A percentile compares a stretch with the other conserved stretches of the same genome.
Evolutionary conservation across 179 eudicot species (phyloP).

Genomic region (Actinidia arguta): DNA sequence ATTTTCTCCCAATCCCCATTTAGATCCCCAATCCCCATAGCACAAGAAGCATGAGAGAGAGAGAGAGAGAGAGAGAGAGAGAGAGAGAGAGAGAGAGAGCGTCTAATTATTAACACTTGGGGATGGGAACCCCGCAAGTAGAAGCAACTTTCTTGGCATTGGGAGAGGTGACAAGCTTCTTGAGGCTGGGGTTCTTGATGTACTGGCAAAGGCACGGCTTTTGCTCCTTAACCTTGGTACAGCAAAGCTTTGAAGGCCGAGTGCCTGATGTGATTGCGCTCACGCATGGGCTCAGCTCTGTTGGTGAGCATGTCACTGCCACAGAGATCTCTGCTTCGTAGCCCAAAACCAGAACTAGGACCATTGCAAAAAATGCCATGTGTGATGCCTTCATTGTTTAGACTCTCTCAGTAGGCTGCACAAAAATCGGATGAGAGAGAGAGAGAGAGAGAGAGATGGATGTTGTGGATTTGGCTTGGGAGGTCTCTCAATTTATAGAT

Average conservation of each 20-base stretch:
- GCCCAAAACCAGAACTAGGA: constrained; percentile 20
- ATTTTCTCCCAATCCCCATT: too few relatives aligned
- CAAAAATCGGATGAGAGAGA: not conserved
- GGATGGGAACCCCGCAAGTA: constrained; percentile 35
- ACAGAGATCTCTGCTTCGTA: not conserved
- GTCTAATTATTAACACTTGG: constrained; percentile 29
- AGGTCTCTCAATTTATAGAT: constrained; percentile 1
- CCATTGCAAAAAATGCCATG: not conserved
- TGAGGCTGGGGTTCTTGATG: constrained; percentile 33
- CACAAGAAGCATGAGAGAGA: too few relatives aligned
- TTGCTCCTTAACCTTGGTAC: constrained; percentile 35
- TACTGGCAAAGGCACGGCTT: constrained; percentile 44
- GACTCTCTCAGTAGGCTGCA: not conserved
- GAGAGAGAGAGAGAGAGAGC: too few relatives aligned
- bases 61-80: too few relatives aligned
- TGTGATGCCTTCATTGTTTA: constrained; percentile 2
- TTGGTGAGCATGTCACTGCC: constrained; percentile 41
- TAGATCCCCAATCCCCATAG: too few relatives aligned
- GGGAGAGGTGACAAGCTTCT: constrained; percentile 28
- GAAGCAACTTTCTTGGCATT: constrained; percentile 34
- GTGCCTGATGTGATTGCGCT: constrained; percentile 27
- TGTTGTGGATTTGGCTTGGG: not conserved
- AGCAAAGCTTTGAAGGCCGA: constrained; percentile 35
- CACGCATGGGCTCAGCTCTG: constrained; percentile 40
- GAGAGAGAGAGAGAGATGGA: not conserved